phyloP scores from a whole-genome alignment of 1,284 basidiomycete species.

The Trametes sp. region DNA sequence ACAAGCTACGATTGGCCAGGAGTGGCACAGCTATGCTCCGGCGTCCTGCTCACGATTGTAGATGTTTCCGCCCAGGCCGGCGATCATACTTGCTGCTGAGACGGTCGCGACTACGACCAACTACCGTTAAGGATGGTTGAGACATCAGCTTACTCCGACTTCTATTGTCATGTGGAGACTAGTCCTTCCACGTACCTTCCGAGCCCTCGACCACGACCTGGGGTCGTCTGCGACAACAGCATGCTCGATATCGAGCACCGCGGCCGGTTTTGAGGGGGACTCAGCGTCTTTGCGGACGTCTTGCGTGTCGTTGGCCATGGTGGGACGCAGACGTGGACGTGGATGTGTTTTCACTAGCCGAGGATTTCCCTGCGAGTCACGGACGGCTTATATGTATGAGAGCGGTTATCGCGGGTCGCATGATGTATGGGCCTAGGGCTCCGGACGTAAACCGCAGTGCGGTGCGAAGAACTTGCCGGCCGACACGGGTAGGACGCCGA shows the following conservation, averaged over 20 bases:
- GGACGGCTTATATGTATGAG: background rate
- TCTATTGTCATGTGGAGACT: too few species aligned
- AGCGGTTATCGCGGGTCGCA: background rate
- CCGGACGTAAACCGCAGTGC: constrained; percentile 7
- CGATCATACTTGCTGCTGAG: constrained; percentile 68
- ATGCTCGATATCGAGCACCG: constrained; percentile 65
- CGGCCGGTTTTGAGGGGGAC: background rate
- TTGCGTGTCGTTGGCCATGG: constrained; percentile 17
- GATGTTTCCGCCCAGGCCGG: constrained; percentile 72
- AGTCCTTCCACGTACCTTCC: constrained; percentile 59
- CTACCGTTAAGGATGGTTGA: constrained; percentile 43
- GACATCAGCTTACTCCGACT: background rate
- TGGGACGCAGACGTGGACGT: constrained; percentile 4
- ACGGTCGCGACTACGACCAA: constrained; percentile 63
- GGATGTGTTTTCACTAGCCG: background rate
- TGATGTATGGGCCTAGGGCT: background rate
- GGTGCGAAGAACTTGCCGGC: constrained; percentile 3
- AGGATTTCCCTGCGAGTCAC: constrained; percentile 1
- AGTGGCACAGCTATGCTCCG: too few species aligned
- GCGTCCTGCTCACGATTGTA: constrained; percentile 63
- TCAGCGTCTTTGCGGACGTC: background rate
- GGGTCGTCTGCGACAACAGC: constrained; percentile 80
- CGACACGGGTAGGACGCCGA: background rate
- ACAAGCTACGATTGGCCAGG: background rate
- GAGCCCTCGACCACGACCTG: constrained; percentile 68